Base-by-base conservation (phyloP, 108 stramenopile species). In the Stephanodiscus minutulus region DNA sequence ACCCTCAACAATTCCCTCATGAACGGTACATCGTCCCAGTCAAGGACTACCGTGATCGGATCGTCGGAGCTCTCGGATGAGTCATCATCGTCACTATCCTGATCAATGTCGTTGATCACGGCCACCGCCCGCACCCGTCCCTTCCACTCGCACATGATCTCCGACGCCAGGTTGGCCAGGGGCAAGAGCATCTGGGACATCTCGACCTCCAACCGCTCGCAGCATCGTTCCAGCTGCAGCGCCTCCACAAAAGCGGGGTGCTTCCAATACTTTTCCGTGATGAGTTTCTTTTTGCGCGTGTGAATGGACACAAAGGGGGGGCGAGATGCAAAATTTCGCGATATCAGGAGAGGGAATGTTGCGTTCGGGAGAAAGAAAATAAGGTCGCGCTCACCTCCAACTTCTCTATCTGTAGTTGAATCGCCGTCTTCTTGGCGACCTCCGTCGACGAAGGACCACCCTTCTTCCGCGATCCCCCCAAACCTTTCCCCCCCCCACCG, bases 111-210 rank as follows among this genome's bases (percentile, higher is more conserved):
- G 17, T 82, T 61, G 13, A 89, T 41, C 20, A 86, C 86, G n/a
- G 85, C 79, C 9, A 91, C 81, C 28, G 76, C 76, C 43, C 79
- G 74, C 13, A 91, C 62, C 11, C 80, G 68, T 0, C 84, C 87
- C 57, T 81, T 77, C 67, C 81, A 82, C 29, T 86, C 68, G 28
- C 87, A 85, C 61, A 93, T 66, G 22, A 72, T 82, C 41, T 81
- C 80, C 6, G 88, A 66, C 5, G 91, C 90, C 22, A 95, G 44
- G 71, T 91, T 89, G n/a, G 88, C 62, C 68, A 93, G 86, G 5
- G 89, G 88, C 62, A 87, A 77, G 12, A 95, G 49, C 11, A 82
- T 81, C 29, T 83, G 64, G 21, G 87, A 86, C 85, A 95, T 89
- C 44, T 88, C 80, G 25, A 86, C 49, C 76, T 95, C 94, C 17